A percentile compares a stretch with the other conserved stretches of the same genome.
Conservation (phyloP, 345 rosid genomes). For the Hibiscus mutabilis region DNA sequence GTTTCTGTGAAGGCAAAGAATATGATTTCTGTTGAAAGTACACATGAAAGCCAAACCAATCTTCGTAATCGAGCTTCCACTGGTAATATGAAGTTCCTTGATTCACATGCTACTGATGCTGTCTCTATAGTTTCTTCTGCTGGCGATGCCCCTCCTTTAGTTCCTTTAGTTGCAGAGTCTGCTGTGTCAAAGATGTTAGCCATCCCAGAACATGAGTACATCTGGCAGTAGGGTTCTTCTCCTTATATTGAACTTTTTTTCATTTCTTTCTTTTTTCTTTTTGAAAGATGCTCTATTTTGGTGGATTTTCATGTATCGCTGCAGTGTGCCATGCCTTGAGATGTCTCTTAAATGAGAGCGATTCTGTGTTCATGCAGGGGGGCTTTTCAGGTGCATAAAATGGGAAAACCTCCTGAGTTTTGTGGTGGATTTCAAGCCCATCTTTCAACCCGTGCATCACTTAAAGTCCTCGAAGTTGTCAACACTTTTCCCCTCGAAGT, state of each 20-base stretch:
- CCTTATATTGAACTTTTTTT: slow-evolving; percentile 8
- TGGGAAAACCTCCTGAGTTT: slow-evolving; percentile 36
- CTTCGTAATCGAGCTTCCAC: slow-evolving; percentile 31
- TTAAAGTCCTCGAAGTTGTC: slow-evolving; percentile 60
- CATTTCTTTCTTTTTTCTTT: background rate
- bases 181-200: slow-evolving; percentile 33
- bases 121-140: slow-evolving; percentile 25
- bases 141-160: slow-evolving; percentile 24
- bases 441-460: slow-evolving; percentile 62
- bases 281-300: background rate
- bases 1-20: slow-evolving; percentile 33
- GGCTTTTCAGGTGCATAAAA: slow-evolving; percentile 53
- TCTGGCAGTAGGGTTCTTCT: slow-evolving; percentile 79
- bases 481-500: slow-evolving; percentile 52
- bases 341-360: slow-evolving; percentile 1
- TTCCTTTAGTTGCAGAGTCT: slow-evolving; percentile 28
- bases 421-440: slow-evolving; percentile 85
- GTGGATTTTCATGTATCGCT: background rate
- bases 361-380: slow-evolving; percentile 49
- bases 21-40: slow-evolving; percentile 36
- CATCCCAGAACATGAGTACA: slow-evolving; percentile 71
- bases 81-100: slow-evolving; percentile 34
- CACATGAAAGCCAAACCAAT: slow-evolving; percentile 34
- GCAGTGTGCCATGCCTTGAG: background rate
- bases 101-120: slow-evolving; percentile 25